Evolutionary conservation across 1,284 basidiomycete species (phyloP), one percentile per base, ranked within the genome.

Genomic region (Polyporus tsugae): DNA sequence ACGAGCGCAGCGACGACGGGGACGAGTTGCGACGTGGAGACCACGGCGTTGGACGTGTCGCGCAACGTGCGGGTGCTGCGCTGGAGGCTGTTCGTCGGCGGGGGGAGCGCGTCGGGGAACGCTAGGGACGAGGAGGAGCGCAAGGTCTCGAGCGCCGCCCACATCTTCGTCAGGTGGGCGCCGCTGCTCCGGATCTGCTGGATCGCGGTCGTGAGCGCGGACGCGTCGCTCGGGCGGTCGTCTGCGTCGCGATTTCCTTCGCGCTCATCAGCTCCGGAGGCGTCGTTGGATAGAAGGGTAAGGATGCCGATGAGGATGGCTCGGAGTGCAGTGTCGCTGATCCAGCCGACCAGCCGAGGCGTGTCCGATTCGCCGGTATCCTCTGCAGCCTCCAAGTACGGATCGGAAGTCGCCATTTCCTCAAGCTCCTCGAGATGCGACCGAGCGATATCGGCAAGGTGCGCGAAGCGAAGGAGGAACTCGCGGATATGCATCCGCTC

Each of bases 401-500:
- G 74, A 76, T 62, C 79, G 75, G 29, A 78, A 78, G 35, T 85
- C 25, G 77, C 82, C 61, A 93, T 82, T 66, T 87, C 82, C 49
- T 92, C 91, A 11, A 94, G 78, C 72, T 92, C 91, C 64, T 91
- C 89, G 5, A 91, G 75, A 69, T 89, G 83, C 1, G 78, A 71
- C 62, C 86, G 87, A 1, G 86, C 82, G 11, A 92, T 82, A 25
- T 87, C 84, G 70, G 91, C 79, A 9, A 86, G 71, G 35, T 81
- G 78, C 2, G 83, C 82, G 73, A 94, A 94, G 39, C 92, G 85
- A 49, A 91, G 76, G 7, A 87, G 75, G 76, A 93, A 94, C 78
- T 94, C 92, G 67, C 92, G 88, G 61, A 94, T 89, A 72, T 87
- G 82, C 63, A 94, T 85, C 5, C 92, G 88, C 46, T 85, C 81